Evolutionary conservation across 805 yeast genomes (phyloP), one percentile per base, ranked within the genome.

Genomic region (Danielia reshetovae): DNA sequence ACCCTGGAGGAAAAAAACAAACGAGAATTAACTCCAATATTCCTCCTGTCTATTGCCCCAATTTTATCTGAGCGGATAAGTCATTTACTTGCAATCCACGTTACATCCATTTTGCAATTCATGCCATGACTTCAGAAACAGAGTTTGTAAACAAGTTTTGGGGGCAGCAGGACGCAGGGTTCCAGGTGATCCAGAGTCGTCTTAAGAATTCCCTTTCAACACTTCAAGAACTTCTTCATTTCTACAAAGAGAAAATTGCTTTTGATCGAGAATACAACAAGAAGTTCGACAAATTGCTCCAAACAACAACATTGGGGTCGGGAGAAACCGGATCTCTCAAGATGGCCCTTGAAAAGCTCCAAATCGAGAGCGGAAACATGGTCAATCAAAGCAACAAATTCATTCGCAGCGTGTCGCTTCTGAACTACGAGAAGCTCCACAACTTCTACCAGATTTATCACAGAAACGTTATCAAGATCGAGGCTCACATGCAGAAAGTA

Each of bases 241-340:
- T 55, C 39, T 65, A 63, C 40, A 52, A 52, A 22, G 68, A 65
- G 38, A 61, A 81, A 24, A 60, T 74, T 1, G 63, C 74, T 11
- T 72, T 87, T 25, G 96, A 86, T 49, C 82, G 78, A 40, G 95
- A 87, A 17, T 85, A 84, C 50, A 61, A 79, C 24, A 71, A 74
- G 36, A 70, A 68, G 39, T 55, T 87, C 45, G 62, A 61, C 28
- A 65, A 70, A 11, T 59, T 86, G 15, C 61, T 84, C 14, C 58
- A 62, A 32, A 71, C 68, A 45, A 48, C 46, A 2, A 38, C 62
- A 1, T 56, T 77, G 4, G 89, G 88, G 1, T 52, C 73, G 3
- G 66, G 63, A 37, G 85, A 79, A 45, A 65, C 74, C 0, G 90
- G 89, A 0, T 59, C 77, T 0, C 56, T 82, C 39, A 75, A 70